These are phyloP conservation scores for Echinosophora koreensis DNA, from an alignment of 306 rosid species.

Conservation along the genomic window DNA sequence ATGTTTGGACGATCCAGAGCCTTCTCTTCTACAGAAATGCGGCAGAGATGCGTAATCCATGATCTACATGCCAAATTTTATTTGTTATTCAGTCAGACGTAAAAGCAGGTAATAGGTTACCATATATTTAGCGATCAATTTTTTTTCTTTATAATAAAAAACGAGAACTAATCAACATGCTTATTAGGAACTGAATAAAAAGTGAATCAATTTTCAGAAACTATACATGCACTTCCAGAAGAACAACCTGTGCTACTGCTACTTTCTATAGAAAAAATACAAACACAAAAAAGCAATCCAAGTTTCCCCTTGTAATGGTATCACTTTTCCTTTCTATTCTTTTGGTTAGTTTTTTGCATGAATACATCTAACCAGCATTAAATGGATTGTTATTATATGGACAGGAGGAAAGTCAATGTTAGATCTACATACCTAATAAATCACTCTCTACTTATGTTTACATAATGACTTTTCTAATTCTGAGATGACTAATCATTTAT, in stretches of 20 bases:
- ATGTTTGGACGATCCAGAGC: slow-evolving; percentile 72
- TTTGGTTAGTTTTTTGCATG: not conserved
- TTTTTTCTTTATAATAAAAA: not conserved
- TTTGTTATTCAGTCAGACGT: slow-evolving; percentile 33
- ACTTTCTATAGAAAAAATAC: not conserved
- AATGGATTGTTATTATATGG: not conserved
- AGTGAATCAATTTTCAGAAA: slow-evolving; percentile 19
- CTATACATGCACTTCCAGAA: slow-evolving; percentile 14
- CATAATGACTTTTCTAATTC: not conserved
- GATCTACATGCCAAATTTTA: slow-evolving; percentile 59
- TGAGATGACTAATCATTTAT: not conserved
- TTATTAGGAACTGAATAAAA: not conserved
- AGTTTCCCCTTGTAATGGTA: not conserved
- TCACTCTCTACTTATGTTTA: not conserved
- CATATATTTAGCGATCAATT: not conserved
- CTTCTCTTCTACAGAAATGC: slow-evolving; percentile 78
- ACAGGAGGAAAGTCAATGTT: not conserved
- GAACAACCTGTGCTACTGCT: slow-evolving; percentile 8
- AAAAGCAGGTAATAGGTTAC: slow-evolving; percentile 6
- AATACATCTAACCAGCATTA: not conserved
- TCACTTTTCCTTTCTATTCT: not conserved
- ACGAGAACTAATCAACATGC: not conserved
- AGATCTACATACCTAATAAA: not conserved
- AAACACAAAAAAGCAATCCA: not conserved
- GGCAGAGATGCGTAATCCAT: slow-evolving; percentile 86